Conservation (phyloP, 148 eudicot genomes). For the Camellia granthamiana region DNA sequence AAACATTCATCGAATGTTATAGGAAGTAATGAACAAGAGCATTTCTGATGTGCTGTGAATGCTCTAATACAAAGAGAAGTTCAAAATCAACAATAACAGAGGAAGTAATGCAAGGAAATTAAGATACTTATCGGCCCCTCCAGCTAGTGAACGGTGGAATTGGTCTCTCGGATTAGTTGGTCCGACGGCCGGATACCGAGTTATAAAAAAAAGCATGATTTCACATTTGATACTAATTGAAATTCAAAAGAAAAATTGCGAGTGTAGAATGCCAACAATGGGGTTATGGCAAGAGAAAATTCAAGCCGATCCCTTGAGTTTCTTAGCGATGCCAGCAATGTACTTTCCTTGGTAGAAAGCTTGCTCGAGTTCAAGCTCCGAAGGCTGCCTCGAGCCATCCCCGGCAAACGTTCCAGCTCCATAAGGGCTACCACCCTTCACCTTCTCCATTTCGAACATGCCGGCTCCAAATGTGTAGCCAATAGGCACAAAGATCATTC, state of each 20-base stretch:
- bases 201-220: neutral
- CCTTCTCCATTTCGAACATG: conserved; percentile 73
- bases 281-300: neutral
- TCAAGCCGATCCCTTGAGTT: conserved; percentile 57
- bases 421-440: conserved; percentile 73
- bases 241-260: neutral
- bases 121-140: neutral
- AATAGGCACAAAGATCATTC: conserved; percentile 73
- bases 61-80: too few species aligned
- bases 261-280: neutral
- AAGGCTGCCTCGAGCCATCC: conserved; percentile 63
- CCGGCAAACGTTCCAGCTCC: conserved; percentile 84
- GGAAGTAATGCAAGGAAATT: neutral
- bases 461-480: conserved; percentile 90
- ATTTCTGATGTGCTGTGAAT: too few species aligned
- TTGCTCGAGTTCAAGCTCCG: conserved; percentile 57
- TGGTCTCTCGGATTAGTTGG: too few species aligned
- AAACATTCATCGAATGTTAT: too few species aligned
- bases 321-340: conserved; percentile 62
- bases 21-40: too few species aligned
- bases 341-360: conserved; percentile 83
- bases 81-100: too few species aligned
- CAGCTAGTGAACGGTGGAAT: neutral
- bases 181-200: neutral
- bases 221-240: neutral